phyloP scores from a whole-genome alignment of 768 basidiomycete genomes.

The Termitomyces sp. region DNA sequence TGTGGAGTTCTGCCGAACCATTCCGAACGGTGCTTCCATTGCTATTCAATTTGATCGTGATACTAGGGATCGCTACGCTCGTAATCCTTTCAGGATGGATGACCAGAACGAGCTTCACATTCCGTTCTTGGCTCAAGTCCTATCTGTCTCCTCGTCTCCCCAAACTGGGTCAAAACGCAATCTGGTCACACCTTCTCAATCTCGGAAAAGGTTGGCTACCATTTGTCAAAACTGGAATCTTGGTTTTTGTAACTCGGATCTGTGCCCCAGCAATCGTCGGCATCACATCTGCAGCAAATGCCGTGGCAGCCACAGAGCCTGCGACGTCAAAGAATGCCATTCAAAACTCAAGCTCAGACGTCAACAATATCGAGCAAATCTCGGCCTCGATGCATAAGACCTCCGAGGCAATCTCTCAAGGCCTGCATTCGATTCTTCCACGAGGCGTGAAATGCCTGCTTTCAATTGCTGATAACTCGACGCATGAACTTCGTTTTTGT shows the following conservation, averaged over 20 bases:
- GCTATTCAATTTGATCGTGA: too few relatives aligned
- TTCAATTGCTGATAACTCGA: too few relatives aligned
- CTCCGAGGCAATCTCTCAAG: accelerated
- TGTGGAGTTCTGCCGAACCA: too few relatives aligned
- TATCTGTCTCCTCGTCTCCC: too few relatives aligned
- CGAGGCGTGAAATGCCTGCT: neutral
- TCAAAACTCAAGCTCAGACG: neutral
- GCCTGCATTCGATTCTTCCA: accelerated
- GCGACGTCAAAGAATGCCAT: neutral
- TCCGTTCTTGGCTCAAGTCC: too few relatives aligned
- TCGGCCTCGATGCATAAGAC: neutral
- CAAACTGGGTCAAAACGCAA: too few relatives aligned
- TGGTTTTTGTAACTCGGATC: neutral
- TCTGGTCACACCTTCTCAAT: too few relatives aligned
- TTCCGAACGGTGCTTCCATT: too few relatives aligned
- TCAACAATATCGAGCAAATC: neutral
- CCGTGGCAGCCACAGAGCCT: neutral
- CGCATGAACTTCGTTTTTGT: neutral
- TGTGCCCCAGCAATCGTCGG: neutral
- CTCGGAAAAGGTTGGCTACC: neutral
- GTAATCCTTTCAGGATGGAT: too few relatives aligned
- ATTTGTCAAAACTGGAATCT: neutral
- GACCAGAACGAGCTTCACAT: too few relatives aligned
- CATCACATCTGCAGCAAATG: neutral
- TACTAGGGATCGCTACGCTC: too few relatives aligned